Conservation (phyloP, 148 eudicot genomes). For the Camellia sinensis region DNA sequence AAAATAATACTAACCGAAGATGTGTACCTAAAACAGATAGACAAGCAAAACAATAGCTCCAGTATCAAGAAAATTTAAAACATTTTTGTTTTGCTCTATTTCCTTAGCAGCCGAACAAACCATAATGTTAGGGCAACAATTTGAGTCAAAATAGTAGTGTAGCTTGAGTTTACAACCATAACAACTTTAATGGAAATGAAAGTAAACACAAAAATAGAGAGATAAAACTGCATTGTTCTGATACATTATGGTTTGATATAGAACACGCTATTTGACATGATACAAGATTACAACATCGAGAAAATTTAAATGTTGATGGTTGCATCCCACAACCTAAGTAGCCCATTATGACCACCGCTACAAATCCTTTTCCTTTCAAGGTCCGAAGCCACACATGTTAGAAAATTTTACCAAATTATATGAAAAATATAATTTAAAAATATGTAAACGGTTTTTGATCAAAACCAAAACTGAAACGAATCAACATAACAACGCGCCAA, state of each 20-base stretch:
- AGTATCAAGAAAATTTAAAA: neutral
- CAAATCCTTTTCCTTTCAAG: constrained; percentile 97
- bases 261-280: neutral
- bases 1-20: no score
- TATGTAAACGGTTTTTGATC: no score
- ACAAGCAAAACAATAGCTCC: neutral
- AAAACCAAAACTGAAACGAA: no score
- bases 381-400: constrained; percentile 78
- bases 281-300: constrained; percentile 13
- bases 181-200: neutral
- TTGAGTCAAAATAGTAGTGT: neutral
- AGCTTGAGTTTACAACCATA: neutral
- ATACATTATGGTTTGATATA: neutral
- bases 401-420: no score
- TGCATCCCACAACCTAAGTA: constrained; percentile 93
- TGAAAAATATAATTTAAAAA: no score
- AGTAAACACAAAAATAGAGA: neutral
- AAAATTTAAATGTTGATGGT: constrained; percentile 72
- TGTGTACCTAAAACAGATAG: no score
- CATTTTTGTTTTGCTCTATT: neutral
- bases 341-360: constrained; percentile 88
- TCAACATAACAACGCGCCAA: no score
- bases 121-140: neutral
- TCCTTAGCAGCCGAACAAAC: neutral
- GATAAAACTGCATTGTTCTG: neutral